Conservation (phyloP, 1,284 basidiomycete species). For the Fomitopsis pinicola region DNA sequence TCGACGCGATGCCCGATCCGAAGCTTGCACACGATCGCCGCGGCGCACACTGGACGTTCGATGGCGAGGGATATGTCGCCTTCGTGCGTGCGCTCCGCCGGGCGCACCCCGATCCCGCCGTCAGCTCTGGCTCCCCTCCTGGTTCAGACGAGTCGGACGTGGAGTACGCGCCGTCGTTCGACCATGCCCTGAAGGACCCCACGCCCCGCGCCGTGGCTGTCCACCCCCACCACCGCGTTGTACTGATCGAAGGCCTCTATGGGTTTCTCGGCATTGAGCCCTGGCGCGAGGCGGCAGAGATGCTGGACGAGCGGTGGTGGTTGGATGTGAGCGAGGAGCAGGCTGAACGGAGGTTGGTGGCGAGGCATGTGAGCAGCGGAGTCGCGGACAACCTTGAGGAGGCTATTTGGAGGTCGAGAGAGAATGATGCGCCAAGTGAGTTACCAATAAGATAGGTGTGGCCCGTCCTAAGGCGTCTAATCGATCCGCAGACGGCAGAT, state of each 20-base stretch:
- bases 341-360: constrained; percentile 64
- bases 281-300: constrained; percentile 65
- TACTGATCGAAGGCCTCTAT: constrained; percentile 87
- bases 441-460: constrained; percentile 5
- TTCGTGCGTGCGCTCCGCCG: constrained; percentile 55
- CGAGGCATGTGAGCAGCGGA: constrained; percentile 72
- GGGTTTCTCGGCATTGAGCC: constrained; percentile 68
- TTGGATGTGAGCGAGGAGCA: constrained; percentile 59
- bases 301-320: constrained; percentile 80
- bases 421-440: constrained; percentile 77
- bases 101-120: constrained; percentile 21
- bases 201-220: constrained; percentile 53
- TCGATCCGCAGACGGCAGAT: constrained; percentile 44
- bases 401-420: constrained; percentile 66
- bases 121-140: not conserved
- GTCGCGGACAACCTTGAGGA: constrained; percentile 64
- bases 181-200: constrained; percentile 65
- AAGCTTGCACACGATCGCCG: constrained; percentile 65
- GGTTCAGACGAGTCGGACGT: constrained; percentile 10
- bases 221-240: constrained; percentile 60
- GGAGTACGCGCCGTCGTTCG: constrained; percentile 72
- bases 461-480: not conserved
- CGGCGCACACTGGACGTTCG: constrained; percentile 76
- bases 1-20: constrained; percentile 67
- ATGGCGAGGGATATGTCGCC: constrained; percentile 56